Conservation (phyloP, 768 basidiomycete species). For the Cystofilobasidium capitatum region DNA sequence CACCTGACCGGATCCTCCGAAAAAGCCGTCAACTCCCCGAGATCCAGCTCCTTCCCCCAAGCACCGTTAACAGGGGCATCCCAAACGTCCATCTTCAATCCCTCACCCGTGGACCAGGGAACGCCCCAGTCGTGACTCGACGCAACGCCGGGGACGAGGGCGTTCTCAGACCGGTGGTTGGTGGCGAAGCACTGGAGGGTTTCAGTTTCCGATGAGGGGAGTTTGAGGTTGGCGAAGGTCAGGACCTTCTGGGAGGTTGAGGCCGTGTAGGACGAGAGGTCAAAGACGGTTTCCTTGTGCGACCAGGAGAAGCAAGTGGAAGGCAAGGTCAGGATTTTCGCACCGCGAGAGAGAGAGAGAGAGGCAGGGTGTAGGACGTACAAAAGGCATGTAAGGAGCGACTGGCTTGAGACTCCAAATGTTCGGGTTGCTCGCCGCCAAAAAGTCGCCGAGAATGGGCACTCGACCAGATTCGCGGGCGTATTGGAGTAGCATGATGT, state of each 20-base stretch:
- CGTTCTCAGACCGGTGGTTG: background rate
- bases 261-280: background rate
- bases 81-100: conserved; percentile 5
- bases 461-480: background rate
- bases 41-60: background rate
- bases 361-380: too few relatives aligned
- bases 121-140: background rate
- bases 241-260: background rate
- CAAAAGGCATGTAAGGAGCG: background rate
- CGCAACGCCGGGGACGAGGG: background rate
- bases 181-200: background rate
- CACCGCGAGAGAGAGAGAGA: too few relatives aligned
- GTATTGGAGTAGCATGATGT: background rate
- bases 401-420: background rate
- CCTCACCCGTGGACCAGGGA: background rate
- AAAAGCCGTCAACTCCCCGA: background rate
- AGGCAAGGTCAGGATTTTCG: background rate
- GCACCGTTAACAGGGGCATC: background rate
- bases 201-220: background rate
- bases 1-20: background rate
- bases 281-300: conserved; percentile 7
- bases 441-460: background rate
- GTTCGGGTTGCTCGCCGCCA: background rate
- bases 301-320: background rate
- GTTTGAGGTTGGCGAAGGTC: conserved; percentile 8